Base-by-base conservation (phyloP, 129 eudicot genomes). In the Arctium minus region DNA sequence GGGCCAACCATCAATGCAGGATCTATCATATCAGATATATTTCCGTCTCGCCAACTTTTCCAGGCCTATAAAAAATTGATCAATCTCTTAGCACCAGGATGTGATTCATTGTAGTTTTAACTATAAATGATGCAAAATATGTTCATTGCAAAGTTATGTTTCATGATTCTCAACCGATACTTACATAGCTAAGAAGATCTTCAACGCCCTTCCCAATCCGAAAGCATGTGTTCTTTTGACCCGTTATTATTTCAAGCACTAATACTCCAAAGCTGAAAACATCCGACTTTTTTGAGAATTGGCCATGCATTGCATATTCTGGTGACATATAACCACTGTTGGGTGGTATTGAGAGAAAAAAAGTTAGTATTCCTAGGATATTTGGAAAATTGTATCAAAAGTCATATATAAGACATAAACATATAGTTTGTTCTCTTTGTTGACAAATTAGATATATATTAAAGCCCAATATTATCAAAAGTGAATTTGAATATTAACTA, bases 321-420 rank as follows among this genome's bases (percentile, higher is more conserved):
- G 88, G 88, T n/a, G 88, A 38, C 88, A 85, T 85, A 42, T 85
- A 85, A 8, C 88, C 88, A 75, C 88, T 85, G 50, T 60, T 65
- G 64, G 64, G 64, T 50, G 6, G 18, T 50, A 12, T 50, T 11
- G 1, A 56, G 22, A 17, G 65, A 56, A 15, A 56, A 1, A 56
- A 56, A 56, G 65, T 50, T 50, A 50, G 65, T 17, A 56, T 17
- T 17, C 6, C 5, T 1, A 0, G 65, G 65, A n/a, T 15, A 56
- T 56, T 3, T 15, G 7, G 27, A 4, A 56, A 56, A 56, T 17
- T 56, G 6, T 3, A 17, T 15, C 64, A 53, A 3, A 53, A 15
- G 22, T 1, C 22, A 22, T 22, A 22, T 22, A 56, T 56, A n/a
- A 56, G 0, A 56, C 0, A 1, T 56, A 27, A 56, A 17, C 6